Conservation (phyloP, 352 stramenopile species). For the Globisporangium yorkense region DNA sequence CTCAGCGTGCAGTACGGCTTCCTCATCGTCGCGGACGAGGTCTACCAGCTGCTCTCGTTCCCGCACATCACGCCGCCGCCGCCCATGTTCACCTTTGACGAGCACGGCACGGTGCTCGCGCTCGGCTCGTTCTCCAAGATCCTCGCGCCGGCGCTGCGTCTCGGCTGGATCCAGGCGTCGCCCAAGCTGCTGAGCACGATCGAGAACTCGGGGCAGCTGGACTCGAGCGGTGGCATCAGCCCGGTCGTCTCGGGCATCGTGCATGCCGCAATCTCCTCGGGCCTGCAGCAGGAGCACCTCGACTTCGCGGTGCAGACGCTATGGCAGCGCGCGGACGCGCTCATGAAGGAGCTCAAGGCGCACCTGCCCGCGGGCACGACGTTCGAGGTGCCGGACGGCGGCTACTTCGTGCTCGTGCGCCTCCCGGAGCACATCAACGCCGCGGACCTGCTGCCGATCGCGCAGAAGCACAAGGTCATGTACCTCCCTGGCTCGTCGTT, state of each 20-base stretch:
- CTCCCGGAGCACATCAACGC: constrained; percentile 74
- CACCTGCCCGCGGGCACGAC: constrained; percentile 47
- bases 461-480: constrained; percentile 85
- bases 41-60: constrained; percentile 95
- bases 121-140: constrained; percentile 96
- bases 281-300: constrained; percentile 73
- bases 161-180: constrained; percentile 85
- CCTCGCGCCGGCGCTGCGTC: constrained; percentile 86
- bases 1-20: constrained; percentile 89
- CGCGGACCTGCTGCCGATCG: constrained; percentile 64
- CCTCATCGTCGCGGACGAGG: constrained; percentile 90
- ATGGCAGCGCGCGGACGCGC: constrained; percentile 62
- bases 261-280: constrained; percentile 56
- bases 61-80: constrained; percentile 74
- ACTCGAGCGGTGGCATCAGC: constrained; percentile 91
- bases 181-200: constrained; percentile 71
- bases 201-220: constrained; percentile 83
- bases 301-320: constrained; percentile 66
- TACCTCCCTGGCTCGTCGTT: constrained; percentile 82
- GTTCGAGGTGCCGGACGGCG: constrained; percentile 77
- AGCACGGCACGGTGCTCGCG: constrained; percentile 77
- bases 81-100: constrained; percentile 81
- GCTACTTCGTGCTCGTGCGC: constrained; percentile 88
- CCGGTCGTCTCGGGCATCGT: constrained; percentile 90
- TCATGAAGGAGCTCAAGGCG: constrained; percentile 73